Evolutionary conservation across 352 stramenopile species (phyloP), one percentile per base, ranked within the genome.

Genomic region (Pythium brachiatum): DNA sequence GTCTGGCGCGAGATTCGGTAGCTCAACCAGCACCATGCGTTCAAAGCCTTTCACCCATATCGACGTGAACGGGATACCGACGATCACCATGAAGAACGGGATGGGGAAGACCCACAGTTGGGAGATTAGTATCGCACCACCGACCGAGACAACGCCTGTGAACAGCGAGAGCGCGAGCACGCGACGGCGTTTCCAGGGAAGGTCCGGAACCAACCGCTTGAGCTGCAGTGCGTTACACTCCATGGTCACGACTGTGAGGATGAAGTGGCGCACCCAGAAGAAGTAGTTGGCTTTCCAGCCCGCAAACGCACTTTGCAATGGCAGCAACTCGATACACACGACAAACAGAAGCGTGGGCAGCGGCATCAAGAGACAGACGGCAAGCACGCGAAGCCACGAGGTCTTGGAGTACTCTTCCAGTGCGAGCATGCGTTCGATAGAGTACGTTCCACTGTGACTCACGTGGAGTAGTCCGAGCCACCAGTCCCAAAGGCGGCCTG

Each of bases 81-180:
- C 21, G 16, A 70, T 12, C 13, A 47, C 34, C 31, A 81, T 27
- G 38, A 71, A 68, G 25, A 58, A 58, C 12, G 75, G 73, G 15
- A 77, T 72, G 0, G 73, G 73, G 25, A 74, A 83, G 0, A 64
- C 57, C 73, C 75, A 81, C 4, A 64, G 34, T n/a, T 62, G 50
- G 5, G 53, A 59, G 27, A 76, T 31, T 0, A 75, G n/a, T 1
- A 58, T 44, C 20, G 34, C 26, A 3, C 48, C 48, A 8, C 26
- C 20, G 1, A 55, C 48, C 1, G 48, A 55, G 2, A 58, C 20
- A 9, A 47, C 25, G 32, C n/a, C 31, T 3, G 52, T 58, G 31
- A 58, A 7, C 4, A 58, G 15, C n/a, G 52, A 58, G n/a, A 58
- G 31, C 2, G 21, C 31, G 52, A 58, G 6, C 4, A 58, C 34